These are phyloP conservation scores for Pichia terricola DNA, from an alignment of 1,139 yeast species.

Conservation along the genomic window DNA sequence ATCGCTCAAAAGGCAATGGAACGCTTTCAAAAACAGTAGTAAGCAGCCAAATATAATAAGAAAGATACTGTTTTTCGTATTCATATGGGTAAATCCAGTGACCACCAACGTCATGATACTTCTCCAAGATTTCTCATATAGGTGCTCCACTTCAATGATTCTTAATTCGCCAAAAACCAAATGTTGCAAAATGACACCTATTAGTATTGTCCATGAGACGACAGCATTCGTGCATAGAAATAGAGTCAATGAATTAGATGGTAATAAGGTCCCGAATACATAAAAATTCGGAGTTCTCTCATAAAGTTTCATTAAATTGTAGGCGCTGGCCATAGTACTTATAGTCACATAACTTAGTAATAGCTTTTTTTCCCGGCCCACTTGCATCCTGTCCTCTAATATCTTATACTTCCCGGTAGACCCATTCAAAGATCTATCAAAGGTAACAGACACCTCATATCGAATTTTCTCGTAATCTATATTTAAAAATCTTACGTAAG, in stretches of 20 bases:
- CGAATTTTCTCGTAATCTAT: no score
- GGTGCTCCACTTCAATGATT: constrained; percentile 66
- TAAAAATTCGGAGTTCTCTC: constrained; percentile 22
- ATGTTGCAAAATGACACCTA: constrained; percentile 38
- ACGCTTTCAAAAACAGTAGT: constrained; percentile 50
- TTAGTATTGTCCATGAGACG: constrained; percentile 21
- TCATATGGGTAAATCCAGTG: constrained; percentile 49
- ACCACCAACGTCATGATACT: constrained; percentile 60
- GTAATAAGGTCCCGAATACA: constrained; percentile 21
- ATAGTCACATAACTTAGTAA: constrained; percentile 14
- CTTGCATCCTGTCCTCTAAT: no score
- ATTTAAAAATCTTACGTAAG: no score
- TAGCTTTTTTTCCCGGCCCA: not conserved
- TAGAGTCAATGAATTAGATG: constrained; percentile 6
- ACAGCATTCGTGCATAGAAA: not conserved
- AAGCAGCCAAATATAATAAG: constrained; percentile 31
- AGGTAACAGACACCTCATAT: no score
- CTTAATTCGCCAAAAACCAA: constrained; percentile 70
- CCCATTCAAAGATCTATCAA: no score
- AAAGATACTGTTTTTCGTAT: constrained; percentile 38
- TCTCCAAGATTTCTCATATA: constrained; percentile 57
- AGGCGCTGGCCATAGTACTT: constrained; percentile 15
- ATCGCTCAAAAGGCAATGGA: constrained; percentile 66
- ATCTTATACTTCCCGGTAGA: no score
- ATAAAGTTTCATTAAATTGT: constrained; percentile 17